Base-by-base conservation (phyloP, 495 filamentous ascomycete genomes). In the Aspergillus taichungensis region DNA sequence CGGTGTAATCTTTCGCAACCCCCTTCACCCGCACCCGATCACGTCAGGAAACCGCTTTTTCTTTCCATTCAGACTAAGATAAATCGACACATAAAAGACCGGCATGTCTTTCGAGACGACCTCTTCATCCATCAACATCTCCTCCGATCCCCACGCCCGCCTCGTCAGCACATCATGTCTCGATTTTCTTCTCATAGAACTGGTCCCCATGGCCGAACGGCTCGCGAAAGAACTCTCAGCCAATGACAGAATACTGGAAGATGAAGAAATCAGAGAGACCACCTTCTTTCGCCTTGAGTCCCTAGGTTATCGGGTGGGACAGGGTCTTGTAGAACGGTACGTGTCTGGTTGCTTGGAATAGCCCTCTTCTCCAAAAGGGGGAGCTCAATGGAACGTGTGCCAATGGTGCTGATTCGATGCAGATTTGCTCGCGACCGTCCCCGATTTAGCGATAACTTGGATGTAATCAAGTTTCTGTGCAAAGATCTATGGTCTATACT, bases 381-480 rank as follows among this genome's bases (percentile, higher is more conserved):
- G 24, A 8, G 28, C 6, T 40, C 27, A 6, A 8, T 38, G 10
- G 3, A 13, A 38, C 13, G 6, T 24, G 4, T 37, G 6, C 31
- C 37, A 14, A 45, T 40, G 3, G 13, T n/a, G 13, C 13, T 44
- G 14, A 14, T 36, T 37, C 8, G 18, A 8, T 12, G 45, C 52
- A 94, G 90, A 46, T 95, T 97, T 70, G 88, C 88, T 33, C 77
- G 82, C 49, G 86, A 95, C 62, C 74, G 87, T 36, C 87, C 92
- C 34, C 82, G 88, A 36, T 92, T 94, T 64, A 81, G 77, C 24
- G 86, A 92, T 63, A 87, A 87, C 30, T 75, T 94, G 13, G 88
- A 92, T 55, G 83, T 87, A 27, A 97, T 98, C 59, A 98, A 98
- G 64, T 97, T 97, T 59, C 75, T 97, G 30, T 98, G 92, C 75